phyloP scores from a whole-genome alignment of 305 asterid species.

The Ajuga reptans region DNA sequence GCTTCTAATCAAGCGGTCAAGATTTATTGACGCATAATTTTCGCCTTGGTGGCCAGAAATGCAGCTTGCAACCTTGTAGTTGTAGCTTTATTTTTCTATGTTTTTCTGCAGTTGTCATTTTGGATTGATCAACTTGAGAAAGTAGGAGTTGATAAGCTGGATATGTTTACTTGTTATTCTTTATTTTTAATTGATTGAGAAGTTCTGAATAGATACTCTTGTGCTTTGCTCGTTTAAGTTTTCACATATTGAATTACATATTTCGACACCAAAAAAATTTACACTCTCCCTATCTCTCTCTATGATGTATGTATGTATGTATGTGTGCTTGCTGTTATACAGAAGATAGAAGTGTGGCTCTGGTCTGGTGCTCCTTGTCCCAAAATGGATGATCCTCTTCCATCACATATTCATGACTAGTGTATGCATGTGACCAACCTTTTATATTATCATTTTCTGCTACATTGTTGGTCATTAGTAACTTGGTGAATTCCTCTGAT shows the following conservation, averaged over 20 bases:
- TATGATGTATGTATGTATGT: not conserved
- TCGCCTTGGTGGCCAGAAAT: constrained; percentile 18
- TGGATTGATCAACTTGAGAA: constrained; percentile 22
- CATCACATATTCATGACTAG: constrained; percentile 6
- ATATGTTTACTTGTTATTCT: constrained; percentile 22
- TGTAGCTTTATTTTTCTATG: constrained; percentile 24
- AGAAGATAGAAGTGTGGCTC: constrained; percentile 51
- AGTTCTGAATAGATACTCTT: constrained; percentile 14
- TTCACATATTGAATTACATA: constrained; percentile 15
- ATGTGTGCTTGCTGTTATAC: constrained; percentile 3
- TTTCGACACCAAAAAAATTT: not conserved
- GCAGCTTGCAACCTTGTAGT: constrained; percentile 22
- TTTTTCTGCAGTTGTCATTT: constrained; percentile 16
- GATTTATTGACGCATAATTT: constrained; percentile 8
- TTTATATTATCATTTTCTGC: constrained; percentile 4
- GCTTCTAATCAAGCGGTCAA: constrained; percentile 27
- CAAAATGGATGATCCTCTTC: constrained; percentile 67
- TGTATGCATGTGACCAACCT: constrained; percentile 21
- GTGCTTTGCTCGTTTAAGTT: not conserved
- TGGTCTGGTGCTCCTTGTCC: constrained; percentile 40
- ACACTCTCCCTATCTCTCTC: not conserved
- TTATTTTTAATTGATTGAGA: constrained; percentile 16
- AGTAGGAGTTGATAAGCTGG: constrained; percentile 23
- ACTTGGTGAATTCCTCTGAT: constrained; percentile 25
- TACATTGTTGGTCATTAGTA: constrained; percentile 10